These are phyloP conservation scores for Pythium aristosporum DNA, from an alignment of 352 stramenopile species.

Conservation along the genomic window DNA sequence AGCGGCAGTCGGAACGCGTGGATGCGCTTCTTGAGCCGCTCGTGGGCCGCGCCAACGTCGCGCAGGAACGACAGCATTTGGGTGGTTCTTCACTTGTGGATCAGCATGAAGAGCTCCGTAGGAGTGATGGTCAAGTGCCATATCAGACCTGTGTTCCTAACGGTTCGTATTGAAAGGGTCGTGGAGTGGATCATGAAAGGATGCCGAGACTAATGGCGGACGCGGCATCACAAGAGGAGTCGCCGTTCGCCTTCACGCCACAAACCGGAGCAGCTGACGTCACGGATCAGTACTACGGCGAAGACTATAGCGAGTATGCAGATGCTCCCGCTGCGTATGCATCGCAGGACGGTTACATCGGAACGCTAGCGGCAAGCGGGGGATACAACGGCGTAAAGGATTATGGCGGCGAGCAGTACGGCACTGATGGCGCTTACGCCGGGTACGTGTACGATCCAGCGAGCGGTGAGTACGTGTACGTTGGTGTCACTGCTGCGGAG, in stretches of 20 bases:
- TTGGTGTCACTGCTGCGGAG: neutral
- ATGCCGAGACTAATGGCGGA: constrained; percentile 1
- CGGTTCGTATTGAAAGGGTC: constrained; percentile 1
- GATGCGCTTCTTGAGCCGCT: constrained; percentile 91
- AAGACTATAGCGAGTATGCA: neutral
- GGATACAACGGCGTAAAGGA: neutral
- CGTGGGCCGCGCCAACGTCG: constrained; percentile 70
- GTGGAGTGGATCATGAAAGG: constrained; percentile 4
- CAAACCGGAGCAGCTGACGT: neutral
- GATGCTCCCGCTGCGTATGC: neutral
- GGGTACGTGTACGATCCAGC: constrained; percentile 14
- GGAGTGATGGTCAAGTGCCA: constrained; percentile 6
- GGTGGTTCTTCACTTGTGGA: neutral
- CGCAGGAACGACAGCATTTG: constrained; percentile 78
- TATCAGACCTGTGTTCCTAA: neutral
- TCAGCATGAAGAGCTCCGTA: neutral
- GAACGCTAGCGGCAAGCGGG: neutral
- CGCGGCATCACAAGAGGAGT: neutral
- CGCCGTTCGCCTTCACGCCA: neutral
- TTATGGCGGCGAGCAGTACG: neutral
- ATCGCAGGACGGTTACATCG: neutral
- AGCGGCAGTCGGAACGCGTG: constrained; percentile 90
- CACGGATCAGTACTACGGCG: neutral
- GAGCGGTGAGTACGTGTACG: constrained; percentile 15
- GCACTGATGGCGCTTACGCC: neutral